Evolutionary conservation across 257 asterid genomes (phyloP).

Genomic region (Solanum sejunctum): DNA sequence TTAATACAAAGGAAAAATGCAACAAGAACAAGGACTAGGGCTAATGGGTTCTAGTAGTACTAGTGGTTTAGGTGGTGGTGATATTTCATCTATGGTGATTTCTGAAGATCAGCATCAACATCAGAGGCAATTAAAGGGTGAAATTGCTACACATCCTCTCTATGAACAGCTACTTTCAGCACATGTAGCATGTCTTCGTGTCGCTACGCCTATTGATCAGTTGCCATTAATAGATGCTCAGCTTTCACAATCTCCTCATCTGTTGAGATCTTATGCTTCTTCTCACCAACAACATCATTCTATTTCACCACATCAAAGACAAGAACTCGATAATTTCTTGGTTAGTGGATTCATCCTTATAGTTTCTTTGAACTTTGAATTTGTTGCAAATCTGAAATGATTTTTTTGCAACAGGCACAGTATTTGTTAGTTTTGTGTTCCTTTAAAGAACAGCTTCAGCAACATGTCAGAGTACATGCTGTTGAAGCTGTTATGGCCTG

Average conservation of each 20-base stretch:
- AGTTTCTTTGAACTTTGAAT: background rate
- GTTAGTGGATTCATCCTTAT: constrained; percentile 1
- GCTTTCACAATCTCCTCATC: constrained; percentile 61
- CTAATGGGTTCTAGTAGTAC: constrained; percentile 15
- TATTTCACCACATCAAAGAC: constrained; percentile 49
- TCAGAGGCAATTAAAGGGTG: constrained; percentile 54
- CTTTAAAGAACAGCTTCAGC: constrained; percentile 91
- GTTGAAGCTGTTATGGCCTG: constrained; percentile 99
- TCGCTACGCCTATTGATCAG: constrained; percentile 97
- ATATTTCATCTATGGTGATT: constrained; percentile 10
- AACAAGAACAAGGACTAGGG: constrained; percentile 30
- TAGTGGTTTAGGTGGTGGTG: constrained; percentile 15
- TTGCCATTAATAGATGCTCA: constrained; percentile 83
- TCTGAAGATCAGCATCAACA: constrained; percentile 1
- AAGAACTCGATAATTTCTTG: constrained; percentile 84
- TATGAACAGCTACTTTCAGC: constrained; percentile 86
- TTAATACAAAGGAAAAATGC: constrained; percentile 4
- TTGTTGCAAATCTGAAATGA: background rate
- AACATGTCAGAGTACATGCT: constrained; percentile 96
- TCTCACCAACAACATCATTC: constrained; percentile 17
- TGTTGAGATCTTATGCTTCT: constrained; percentile 56
- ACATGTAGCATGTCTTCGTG: constrained; percentile 91
- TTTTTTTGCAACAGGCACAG: constrained; percentile 47
- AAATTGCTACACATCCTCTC: constrained; percentile 74
- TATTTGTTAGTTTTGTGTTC: constrained; percentile 81